Conservation (phyloP, 176 grass and related monocot genomes). For the Thinopyrum elongatum region DNA sequence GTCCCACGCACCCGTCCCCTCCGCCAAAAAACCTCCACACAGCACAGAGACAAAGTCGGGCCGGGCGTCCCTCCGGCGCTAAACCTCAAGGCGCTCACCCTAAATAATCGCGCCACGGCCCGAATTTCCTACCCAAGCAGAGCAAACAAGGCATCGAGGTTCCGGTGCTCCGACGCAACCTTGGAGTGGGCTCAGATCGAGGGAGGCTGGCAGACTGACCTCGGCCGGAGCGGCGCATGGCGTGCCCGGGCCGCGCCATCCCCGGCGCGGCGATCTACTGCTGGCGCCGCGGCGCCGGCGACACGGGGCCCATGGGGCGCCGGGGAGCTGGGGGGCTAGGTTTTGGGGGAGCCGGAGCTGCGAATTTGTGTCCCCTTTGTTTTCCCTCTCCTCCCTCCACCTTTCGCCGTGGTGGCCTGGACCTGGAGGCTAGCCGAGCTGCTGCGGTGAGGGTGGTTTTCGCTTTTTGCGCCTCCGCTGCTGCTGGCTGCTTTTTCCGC, state of each 20-base stretch:
- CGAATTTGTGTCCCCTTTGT: neutral
- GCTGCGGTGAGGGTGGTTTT: slow-evolving; percentile 24
- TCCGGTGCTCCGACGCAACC: neutral
- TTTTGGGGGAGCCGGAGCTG: slow-evolving; percentile 6
- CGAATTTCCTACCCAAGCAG: neutral
- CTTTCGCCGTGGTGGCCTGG: slow-evolving; percentile 27
- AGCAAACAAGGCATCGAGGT: neutral
- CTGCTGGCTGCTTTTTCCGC: slow-evolving; percentile 8
- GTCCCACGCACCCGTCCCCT: neutral
- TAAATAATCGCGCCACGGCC: neutral
- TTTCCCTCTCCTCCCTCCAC: neutral
- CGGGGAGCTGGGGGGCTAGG: neutral
- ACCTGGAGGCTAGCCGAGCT: neutral
- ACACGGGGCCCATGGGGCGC: slow-evolving; percentile 26
- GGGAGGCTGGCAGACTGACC: neutral
- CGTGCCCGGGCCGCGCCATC: slow-evolving; percentile 29
- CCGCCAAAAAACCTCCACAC: neutral
- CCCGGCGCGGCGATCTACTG: neutral
- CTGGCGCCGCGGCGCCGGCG: slow-evolving; percentile 13
- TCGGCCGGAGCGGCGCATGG: neutral
- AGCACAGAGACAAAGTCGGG: neutral
- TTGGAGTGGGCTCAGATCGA: slow-evolving; percentile 25
- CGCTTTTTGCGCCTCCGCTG: slow-evolving; percentile 49
- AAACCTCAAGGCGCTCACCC: neutral
- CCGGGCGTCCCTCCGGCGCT: neutral